Conservation (phyloP, 2,329 filamentous ascomycete species). For the Epichloe aotearoae region DNA sequence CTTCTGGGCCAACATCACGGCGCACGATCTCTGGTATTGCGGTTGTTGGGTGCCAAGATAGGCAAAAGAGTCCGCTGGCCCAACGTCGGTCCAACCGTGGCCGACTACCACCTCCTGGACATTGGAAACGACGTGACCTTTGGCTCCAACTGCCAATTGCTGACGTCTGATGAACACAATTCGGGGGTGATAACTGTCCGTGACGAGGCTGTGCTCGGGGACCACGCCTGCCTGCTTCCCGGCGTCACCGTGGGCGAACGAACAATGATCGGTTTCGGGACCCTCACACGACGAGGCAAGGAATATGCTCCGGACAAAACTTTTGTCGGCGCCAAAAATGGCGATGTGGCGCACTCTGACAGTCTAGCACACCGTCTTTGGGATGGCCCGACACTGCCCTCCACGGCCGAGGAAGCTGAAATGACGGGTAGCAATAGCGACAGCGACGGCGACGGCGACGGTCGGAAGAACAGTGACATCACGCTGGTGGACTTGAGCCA, state of each 20-base stretch:
- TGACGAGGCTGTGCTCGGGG: slow-evolving; percentile 40
- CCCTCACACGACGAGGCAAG: slow-evolving; percentile 32
- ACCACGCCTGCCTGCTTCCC: slow-evolving; percentile 38
- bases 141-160: slow-evolving; percentile 37
- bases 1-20: slow-evolving; percentile 43
- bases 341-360: slow-evolving; percentile 23
- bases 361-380: slow-evolving; percentile 22
- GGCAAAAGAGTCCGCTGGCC: slow-evolving; percentile 44
- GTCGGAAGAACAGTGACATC: slow-evolving; percentile 14
- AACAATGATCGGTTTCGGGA: slow-evolving; percentile 39
- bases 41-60: slow-evolving; percentile 36
- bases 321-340: slow-evolving; percentile 39
- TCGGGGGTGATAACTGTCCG: slow-evolving; percentile 33
- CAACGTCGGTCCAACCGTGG: slow-evolving; percentile 38
- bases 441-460: slow-evolving; percentile 9
- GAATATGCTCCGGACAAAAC: slow-evolving; percentile 30
- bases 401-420: slow-evolving; percentile 3
- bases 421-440: slow-evolving; percentile 6
- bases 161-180: slow-evolving; percentile 37
- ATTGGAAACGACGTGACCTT: slow-evolving; percentile 46
- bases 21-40: slow-evolving; percentile 34
- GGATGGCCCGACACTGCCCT: slow-evolving; percentile 5
- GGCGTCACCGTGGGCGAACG: slow-evolving; percentile 34
- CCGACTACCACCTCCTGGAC: slow-evolving; percentile 40
- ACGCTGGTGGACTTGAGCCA: slow-evolving; percentile 10